These are phyloP conservation scores for Sicyos baderoa DNA, from an alignment of 306 rosid genomes.

Conservation along the genomic window DNA sequence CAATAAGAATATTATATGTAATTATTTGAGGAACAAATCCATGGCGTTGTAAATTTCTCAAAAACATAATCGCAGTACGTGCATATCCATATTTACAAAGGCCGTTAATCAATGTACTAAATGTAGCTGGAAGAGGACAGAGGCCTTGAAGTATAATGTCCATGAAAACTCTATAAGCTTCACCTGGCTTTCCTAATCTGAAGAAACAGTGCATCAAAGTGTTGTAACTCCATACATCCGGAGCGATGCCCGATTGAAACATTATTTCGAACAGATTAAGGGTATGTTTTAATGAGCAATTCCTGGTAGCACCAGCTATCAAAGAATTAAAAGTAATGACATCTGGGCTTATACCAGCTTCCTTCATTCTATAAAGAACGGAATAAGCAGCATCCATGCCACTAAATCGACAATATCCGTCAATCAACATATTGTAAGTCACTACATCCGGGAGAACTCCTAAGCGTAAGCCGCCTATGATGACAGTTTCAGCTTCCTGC, in stretches of 20 bases:
- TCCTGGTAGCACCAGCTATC: constrained; percentile 45
- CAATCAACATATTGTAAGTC: constrained; percentile 66
- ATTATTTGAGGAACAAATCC: constrained; percentile 54
- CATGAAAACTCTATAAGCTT: constrained; percentile 48
- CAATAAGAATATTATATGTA: constrained; percentile 59
- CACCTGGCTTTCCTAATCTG: constrained; percentile 59
- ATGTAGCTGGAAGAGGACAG: constrained; percentile 33
- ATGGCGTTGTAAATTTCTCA: constrained; percentile 43
- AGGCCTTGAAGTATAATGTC: constrained; percentile 32
- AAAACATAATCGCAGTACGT: constrained; percentile 49
- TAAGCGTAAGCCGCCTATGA: constrained; percentile 50
- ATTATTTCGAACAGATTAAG: constrained; percentile 61
- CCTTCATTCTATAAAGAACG: constrained; percentile 52
- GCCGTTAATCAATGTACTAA: constrained; percentile 62
- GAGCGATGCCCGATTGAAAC: constrained; percentile 39
- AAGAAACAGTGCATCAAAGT: constrained; percentile 64
- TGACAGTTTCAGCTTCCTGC: constrained; percentile 44
- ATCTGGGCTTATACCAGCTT: constrained; percentile 60
- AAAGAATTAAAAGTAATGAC: constrained; percentile 64
- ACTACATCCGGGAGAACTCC: constrained; percentile 56
- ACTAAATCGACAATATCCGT: constrained; percentile 53
- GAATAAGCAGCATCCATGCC: constrained; percentile 44
- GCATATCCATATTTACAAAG: constrained; percentile 54
- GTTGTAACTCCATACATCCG: constrained; percentile 67
- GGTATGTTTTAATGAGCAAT: constrained; percentile 28